Evolutionary conservation across 164 flowering plant genomes (phyloP).

Genomic region (Platanus orientalis): DNA sequence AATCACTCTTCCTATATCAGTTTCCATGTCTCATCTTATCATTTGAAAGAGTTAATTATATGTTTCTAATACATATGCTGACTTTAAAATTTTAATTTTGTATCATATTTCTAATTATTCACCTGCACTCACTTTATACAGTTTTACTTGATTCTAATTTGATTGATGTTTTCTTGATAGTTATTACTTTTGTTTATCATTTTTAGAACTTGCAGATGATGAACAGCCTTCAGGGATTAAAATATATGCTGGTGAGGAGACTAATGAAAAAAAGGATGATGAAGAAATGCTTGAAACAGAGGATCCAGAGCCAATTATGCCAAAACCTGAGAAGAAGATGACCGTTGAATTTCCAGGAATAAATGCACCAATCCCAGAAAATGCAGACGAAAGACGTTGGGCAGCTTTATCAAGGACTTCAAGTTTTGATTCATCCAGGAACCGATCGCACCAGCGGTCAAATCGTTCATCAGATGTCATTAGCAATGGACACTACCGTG

Average conservation of each 20-base stretch:
- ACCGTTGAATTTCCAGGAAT: slow-evolving; percentile 82
- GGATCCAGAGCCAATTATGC: slow-evolving; percentile 19
- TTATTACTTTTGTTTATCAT: background rate
- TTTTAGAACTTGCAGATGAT: slow-evolving; percentile 44
- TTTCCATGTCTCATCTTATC: background rate
- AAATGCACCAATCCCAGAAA: slow-evolving; percentile 88
- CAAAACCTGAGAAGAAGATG: slow-evolving; percentile 42
- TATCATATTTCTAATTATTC: too few relatives aligned
- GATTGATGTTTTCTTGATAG: background rate
- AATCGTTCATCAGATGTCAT: slow-evolving; percentile 32
- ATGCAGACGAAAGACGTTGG: slow-evolving; percentile 78
- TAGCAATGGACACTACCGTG: slow-evolving; percentile 34
- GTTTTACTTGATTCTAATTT: too few relatives aligned
- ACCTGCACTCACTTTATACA: too few relatives aligned
- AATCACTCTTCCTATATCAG: background rate
- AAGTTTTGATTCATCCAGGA: slow-evolving; percentile 25
- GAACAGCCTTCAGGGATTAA: slow-evolving; percentile 82
- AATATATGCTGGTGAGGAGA: slow-evolving; percentile 63
- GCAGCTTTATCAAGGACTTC: slow-evolving; percentile 27
- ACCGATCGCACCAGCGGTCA: slow-evolving; percentile 27
- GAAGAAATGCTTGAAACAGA: slow-evolving; percentile 60
- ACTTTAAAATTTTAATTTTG: background rate
- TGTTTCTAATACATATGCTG: background rate
- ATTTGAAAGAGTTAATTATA: background rate
- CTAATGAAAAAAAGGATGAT: slow-evolving; percentile 49